Base-by-base conservation (phyloP, 352 stramenopile genomes). In the Pythium volutum region DNA sequence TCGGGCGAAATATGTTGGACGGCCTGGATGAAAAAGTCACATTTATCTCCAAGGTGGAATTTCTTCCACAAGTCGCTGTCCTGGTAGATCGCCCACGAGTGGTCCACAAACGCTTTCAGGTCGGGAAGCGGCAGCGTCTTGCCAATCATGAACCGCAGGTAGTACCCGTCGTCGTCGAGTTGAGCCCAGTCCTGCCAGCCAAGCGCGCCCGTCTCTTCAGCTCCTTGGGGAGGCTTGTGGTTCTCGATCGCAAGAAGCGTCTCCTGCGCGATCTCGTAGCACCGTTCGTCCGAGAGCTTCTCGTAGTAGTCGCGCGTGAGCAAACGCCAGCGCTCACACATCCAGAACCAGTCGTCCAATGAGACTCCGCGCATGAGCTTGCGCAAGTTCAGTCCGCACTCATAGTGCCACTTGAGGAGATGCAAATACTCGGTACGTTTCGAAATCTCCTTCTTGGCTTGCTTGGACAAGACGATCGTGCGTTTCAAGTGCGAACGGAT, bases 1-100 rank as follows among this genome's bases (percentile, higher is more conserved):
- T 69, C 48, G 5, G 46, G 38, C 20, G 46, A 27, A 26, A 69
- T 34, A 10, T 36, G 16, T 34, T 69, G 62, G 2, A 69, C 29
- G 5, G 64, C 23, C 16, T 64, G 23, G 41, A 59, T 29, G 52
- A 51, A 58, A 34, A 66, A 9, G 1, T 58, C 16, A 23, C 25
- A 39, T 12, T 45, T 41, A 1, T 27, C 25, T 4, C 39, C 51
- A 15, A 59, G 3, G 20, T 48, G 20, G 11, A 25, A 33, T 14
- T 8, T 18, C 15, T 34, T 26, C 23, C 55, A 60, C 49, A 11
- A 10, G 8, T 66, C n/a, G 20, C 25, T 26, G 7, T 52, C 27
- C 0, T 16, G 22, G 46, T 68, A 53, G 8, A 47, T 42, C 3
- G 43, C 16, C 46, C 43, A 65, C 47, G 23, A 26, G 14, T 36